Percentiles rank a stretch among this genome's conserved stretches.
phyloP scores from a whole-genome alignment of 192 early-diverging fungal genomes.

The Obelidium mucronatum region DNA sequence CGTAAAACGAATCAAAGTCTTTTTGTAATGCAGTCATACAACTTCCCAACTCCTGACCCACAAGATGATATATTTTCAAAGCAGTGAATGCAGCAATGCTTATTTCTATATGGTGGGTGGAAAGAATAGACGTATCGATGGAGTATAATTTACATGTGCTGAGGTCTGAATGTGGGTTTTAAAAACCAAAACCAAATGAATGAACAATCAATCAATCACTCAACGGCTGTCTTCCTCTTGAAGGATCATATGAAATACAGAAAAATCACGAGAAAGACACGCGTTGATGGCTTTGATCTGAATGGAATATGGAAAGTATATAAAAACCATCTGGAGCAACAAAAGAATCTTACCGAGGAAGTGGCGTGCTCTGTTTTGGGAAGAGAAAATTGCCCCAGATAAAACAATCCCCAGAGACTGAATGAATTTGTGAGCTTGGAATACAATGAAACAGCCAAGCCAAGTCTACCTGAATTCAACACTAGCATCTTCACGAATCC shows the following conservation, averaged over 20 bases:
- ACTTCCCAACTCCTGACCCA: background rate
- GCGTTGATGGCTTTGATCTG: too few species aligned
- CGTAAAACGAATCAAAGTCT: slow-evolving; percentile 12
- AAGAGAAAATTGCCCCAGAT: background rate
- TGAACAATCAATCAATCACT: too few species aligned
- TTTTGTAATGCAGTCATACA: background rate
- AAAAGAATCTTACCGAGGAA: background rate
- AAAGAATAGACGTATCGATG: background rate
- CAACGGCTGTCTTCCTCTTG: too few species aligned
- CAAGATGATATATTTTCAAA: background rate
- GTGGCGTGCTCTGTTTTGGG: background rate
- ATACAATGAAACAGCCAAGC: background rate
- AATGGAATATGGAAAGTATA: too few species aligned
- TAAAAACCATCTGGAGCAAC: too few species aligned
- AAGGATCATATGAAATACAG: too few species aligned
- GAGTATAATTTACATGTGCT: background rate
- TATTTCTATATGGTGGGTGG: background rate
- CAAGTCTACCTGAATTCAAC: slow-evolving; percentile 10
- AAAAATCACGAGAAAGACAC: too few species aligned
- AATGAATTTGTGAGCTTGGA: background rate
- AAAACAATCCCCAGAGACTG: slow-evolving; percentile 1
- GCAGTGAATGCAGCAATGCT: background rate
- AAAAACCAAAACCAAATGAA: too few species aligned
- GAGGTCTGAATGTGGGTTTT: too few species aligned
- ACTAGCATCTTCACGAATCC: background rate